Evolutionary conservation across 2,329 filamentous ascomycete genomes (phyloP).

Genomic region (Penicillium glabrum): DNA sequence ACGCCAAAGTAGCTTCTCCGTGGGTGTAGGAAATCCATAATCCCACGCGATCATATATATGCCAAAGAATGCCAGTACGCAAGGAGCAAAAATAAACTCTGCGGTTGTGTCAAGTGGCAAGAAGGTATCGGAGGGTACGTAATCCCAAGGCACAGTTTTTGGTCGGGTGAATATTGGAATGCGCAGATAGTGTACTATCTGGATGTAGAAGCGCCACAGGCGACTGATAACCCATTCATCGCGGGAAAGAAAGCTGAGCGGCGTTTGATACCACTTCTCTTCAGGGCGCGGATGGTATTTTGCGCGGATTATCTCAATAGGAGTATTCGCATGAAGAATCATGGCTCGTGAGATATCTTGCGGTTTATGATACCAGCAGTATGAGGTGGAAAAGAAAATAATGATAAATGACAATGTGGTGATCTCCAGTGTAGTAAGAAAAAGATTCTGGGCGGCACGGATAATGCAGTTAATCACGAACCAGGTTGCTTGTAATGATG

Average conservation of each 20-base stretch:
- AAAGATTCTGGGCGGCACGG: background rate
- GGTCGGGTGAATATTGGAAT: conserved; percentile 8
- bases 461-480: conserved; percentile 4
- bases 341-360: background rate
- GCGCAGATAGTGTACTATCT: conserved; percentile 6
- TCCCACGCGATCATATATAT: conserved; percentile 5
- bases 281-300: background rate
- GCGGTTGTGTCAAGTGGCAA: background rate
- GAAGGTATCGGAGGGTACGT: background rate
- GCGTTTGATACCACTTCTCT: conserved; percentile 7
- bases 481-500: conserved; percentile 1
- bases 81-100: background rate
- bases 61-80: background rate
- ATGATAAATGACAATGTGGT: conserved; percentile 9
- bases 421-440: conserved; percentile 9
- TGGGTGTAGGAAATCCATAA: conserved; percentile 1
- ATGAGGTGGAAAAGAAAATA: conserved; percentile 7
- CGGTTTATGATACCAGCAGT: conserved; percentile 7
- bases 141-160: background rate
- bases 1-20: conserved; percentile 7
- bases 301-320: background rate
- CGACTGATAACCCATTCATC: conserved; percentile 1
- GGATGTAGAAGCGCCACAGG: conserved; percentile 8
- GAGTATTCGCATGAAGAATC: background rate
- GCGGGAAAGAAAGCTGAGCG: conserved; percentile 4